A percentile compares a stretch with the other conserved stretches of the same genome.
These are phyloP conservation scores for Plasmodium falciparum DNA, from an alignment of 169 alveolate species.

Conservation along the genomic window DNA sequence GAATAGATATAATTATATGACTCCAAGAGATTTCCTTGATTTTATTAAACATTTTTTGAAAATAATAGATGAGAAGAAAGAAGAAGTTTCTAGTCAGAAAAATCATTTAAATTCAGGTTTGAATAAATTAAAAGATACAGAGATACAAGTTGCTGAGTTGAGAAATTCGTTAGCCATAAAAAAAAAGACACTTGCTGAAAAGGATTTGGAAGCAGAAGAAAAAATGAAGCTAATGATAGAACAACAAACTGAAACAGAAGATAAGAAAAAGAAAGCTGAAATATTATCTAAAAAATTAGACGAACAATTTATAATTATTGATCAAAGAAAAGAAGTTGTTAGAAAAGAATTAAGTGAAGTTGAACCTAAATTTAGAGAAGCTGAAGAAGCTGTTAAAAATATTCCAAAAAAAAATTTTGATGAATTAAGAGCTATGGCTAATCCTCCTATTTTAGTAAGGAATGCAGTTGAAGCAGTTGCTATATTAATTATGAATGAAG, in stretches of 20 bases:
- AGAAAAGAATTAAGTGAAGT: conserved; percentile 95
- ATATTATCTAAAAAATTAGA: conserved; percentile 91
- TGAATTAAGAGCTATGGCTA: conserved; percentile 93
- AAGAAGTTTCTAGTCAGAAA: conserved; percentile 94
- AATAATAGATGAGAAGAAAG: conserved; percentile 92
- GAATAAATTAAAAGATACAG: conserved; percentile 95
- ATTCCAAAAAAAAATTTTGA: conserved; percentile 91
- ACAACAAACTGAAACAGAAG: conserved; percentile 96
- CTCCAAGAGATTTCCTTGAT: conserved; percentile 97
- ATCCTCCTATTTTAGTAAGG: conserved; percentile 97
- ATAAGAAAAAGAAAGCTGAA: conserved; percentile 93
- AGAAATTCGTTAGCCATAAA: conserved; percentile 92
- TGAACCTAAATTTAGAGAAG: conserved; percentile 95
- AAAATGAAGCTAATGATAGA: conserved; percentile 94
- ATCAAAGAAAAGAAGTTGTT: conserved; percentile 90
- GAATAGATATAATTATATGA: conserved; percentile 68
- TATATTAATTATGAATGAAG: conserved; percentile 89
- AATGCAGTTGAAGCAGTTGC: conserved; percentile 96
- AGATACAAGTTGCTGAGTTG: conserved; percentile 93
- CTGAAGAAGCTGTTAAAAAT: conserved; percentile 94
- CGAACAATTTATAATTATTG: conserved; percentile 91
- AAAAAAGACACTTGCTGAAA: conserved; percentile 92
- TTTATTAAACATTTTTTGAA: conserved; percentile 95
- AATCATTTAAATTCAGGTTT: conserved; percentile 95
- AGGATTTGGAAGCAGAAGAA: conserved; percentile 96